Evolutionary conservation across 2,329 filamentous ascomycete species (phyloP).

Genomic region (Fusarium verticillioides): DNA sequence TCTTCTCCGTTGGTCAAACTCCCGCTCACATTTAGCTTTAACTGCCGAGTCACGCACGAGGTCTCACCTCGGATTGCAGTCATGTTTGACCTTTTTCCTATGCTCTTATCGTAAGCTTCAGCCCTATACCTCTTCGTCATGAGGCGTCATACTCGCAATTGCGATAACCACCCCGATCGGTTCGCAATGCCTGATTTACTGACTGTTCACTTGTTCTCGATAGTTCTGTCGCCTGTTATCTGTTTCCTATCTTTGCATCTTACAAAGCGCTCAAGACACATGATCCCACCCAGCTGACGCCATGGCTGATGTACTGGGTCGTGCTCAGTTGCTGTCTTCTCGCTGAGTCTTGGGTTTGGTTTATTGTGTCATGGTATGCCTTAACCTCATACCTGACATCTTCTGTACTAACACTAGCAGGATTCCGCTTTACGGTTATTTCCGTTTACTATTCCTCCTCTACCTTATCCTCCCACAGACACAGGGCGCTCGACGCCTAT

Average conservation of each 20-base stretch:
- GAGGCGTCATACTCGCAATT: slow-evolving; percentile 33
- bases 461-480: slow-evolving; percentile 98
- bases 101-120: slow-evolving; percentile 77
- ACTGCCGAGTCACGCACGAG: background rate
- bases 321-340: slow-evolving; percentile 85
- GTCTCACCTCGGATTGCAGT: slow-evolving; percentile 38
- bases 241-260: slow-evolving; percentile 95
- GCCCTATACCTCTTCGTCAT: slow-evolving; percentile 34
- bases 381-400: background rate
- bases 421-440: slow-evolving; percentile 94
- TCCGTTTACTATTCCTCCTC: slow-evolving; percentile 86
- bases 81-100: slow-evolving; percentile 84
- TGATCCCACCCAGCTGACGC: slow-evolving; percentile 87
- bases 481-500: slow-evolving; percentile 89
- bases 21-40: background rate
- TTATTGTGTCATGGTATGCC: slow-evolving; percentile 78
- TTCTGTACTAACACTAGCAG: slow-evolving; percentile 50
- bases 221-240: slow-evolving; percentile 86
- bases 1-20: background rate
- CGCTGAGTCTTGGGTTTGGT: slow-evolving; percentile 87
- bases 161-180: background rate
- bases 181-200: slow-evolving; percentile 4
- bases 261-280: slow-evolving; percentile 97
- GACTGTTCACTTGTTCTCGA: slow-evolving; percentile 9
- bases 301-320: slow-evolving; percentile 99